Conservation (phyloP, 2,329 filamentous ascomycete species). For the Cercospora sp. region DNA sequence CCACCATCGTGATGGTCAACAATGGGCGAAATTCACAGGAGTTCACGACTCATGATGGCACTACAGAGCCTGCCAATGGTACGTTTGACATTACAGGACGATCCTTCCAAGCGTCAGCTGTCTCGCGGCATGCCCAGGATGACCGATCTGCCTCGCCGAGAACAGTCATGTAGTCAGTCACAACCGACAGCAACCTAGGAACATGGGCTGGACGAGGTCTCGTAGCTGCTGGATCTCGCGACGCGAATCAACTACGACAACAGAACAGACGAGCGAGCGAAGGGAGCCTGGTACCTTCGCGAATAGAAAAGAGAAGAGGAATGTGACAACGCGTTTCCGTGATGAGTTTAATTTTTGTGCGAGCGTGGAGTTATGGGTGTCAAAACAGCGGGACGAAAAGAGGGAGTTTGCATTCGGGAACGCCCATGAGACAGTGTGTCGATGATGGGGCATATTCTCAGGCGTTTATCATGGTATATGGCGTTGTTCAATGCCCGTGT, state of each 20-base stretch:
- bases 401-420: background rate
- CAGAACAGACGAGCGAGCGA: background rate
- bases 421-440: conserved; percentile 12
- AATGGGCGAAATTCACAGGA: conserved; percentile 6
- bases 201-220: background rate
- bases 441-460: conserved; percentile 1
- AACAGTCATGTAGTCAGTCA: background rate
- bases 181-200: background rate
- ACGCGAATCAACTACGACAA: background rate
- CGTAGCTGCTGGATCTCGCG: background rate
- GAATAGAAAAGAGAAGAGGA: background rate
- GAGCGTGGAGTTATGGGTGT: background rate
- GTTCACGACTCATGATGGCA: background rate
- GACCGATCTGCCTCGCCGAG: conserved; percentile 1
- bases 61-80: conserved; percentile 6
- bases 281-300: background rate
- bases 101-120: background rate
- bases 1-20: conserved; percentile 23
- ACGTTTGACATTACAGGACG: conserved; percentile 5
- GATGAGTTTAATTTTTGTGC: background rate
- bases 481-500: background rate
- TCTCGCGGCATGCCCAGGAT: background rate
- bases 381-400: background rate
- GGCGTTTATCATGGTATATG: background rate
- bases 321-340: background rate